A percentile compares a stretch with the other conserved stretches of the same genome.
phyloP scores from a whole-genome alignment of 2,329 filamentous ascomycete species.

The Cladosporium cucumerinum region DNA sequence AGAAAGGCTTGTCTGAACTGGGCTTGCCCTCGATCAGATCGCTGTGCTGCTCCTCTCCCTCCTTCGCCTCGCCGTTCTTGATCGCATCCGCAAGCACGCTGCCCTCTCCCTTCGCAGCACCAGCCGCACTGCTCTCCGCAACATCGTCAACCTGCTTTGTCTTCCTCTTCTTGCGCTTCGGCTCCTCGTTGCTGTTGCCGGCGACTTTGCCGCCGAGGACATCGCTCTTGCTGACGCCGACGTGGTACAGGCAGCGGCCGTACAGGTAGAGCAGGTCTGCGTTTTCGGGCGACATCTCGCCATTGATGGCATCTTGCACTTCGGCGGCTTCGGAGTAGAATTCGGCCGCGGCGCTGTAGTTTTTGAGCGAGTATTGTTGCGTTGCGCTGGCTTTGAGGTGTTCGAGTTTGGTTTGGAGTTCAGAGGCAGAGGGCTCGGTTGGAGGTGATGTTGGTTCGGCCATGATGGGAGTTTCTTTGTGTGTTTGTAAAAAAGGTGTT shows the following conservation, averaged over 20 bases:
- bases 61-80: conserved; percentile 32
- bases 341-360: conserved; percentile 81
- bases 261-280: conserved; percentile 94
- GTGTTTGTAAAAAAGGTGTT: background rate
- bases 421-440: conserved; percentile 3
- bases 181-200: conserved; percentile 48
- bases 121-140: conserved; percentile 22
- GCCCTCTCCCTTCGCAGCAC: conserved; percentile 32
- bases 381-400: conserved; percentile 78
- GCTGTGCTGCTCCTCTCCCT: conserved; percentile 41
- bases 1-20: conserved; percentile 61
- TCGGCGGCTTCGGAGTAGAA: conserved; percentile 85
- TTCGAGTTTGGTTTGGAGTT: conserved; percentile 39
- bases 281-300: conserved; percentile 85
- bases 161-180: conserved; percentile 49
- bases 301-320: conserved; percentile 85
- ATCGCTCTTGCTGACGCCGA: conserved; percentile 90
- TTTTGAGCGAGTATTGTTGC: conserved; percentile 82
- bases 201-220: conserved; percentile 81
- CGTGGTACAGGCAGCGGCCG: conserved; percentile 87
- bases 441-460: conserved; percentile 1
- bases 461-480: background rate
- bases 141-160: conserved; percentile 30
- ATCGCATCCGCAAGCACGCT: conserved; percentile 30
- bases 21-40: conserved; percentile 45